phyloP scores from a whole-genome alignment of 2,329 filamentous ascomycete species.

The Ascocoryne sarcoides region DNA sequence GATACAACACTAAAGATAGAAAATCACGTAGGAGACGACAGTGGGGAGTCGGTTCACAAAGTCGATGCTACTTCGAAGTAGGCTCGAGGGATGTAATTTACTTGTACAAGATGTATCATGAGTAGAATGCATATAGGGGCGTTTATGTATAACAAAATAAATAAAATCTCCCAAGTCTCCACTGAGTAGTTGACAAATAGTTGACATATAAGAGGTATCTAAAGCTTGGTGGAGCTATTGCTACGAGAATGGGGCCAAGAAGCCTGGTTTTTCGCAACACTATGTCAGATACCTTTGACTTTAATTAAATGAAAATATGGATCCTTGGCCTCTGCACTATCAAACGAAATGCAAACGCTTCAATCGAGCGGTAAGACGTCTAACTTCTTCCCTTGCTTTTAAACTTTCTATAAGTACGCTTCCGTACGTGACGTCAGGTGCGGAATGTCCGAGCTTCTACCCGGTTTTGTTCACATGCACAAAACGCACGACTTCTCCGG shows the following conservation, averaged over 20 bases:
- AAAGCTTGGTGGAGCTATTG: too few relatives aligned
- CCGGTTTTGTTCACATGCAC: neutral
- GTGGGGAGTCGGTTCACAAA: conserved; percentile 38
- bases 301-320: neutral
- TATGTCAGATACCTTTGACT: neutral
- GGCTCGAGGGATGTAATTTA: conserved; percentile 3
- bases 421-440: too few relatives aligned
- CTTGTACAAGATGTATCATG: conserved; percentile 22
- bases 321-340: too few relatives aligned
- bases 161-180: conserved; percentile 13
- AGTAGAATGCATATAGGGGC: conserved; percentile 12
- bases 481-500: conserved; percentile 23
- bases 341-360: too few relatives aligned
- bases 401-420: too few relatives aligned
- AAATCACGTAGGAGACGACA: too few relatives aligned
- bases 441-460: neutral
- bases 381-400: too few relatives aligned
- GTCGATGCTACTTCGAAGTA: conserved; percentile 33
- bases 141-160: conserved; percentile 16
- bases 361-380: too few relatives aligned
- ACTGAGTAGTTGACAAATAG: too few relatives aligned
- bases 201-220: too few relatives aligned
- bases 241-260: too few relatives aligned
- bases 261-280: too few relatives aligned
- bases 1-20: conserved; percentile 5